Percentiles rank a stretch among this genome's conserved stretches.
Conservation (phyloP, 306 rosid species). For the Hippophae tibetana region DNA sequence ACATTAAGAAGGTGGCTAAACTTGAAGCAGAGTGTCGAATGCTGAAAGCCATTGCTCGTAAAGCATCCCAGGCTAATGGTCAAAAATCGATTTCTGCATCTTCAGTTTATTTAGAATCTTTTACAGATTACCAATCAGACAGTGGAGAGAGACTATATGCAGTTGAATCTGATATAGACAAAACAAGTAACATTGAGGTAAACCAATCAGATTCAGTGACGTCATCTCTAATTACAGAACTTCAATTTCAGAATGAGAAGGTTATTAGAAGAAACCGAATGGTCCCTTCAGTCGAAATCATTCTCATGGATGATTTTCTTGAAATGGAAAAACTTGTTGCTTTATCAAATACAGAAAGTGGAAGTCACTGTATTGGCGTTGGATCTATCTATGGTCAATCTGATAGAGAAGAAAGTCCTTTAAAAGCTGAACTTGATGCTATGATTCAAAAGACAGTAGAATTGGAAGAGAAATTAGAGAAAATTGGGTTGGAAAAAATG, state of each 20-base stretch:
- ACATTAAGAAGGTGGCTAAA: constrained; percentile 57
- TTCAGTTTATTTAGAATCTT: constrained; percentile 40
- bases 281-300: constrained; percentile 47
- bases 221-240: constrained; percentile 27
- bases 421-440: constrained; percentile 36
- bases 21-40: constrained; percentile 75
- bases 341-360: constrained; percentile 32
- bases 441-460: constrained; percentile 34
- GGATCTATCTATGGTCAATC: constrained; percentile 23
- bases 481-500: constrained; percentile 35
- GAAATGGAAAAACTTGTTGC: constrained; percentile 85
- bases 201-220: constrained; percentile 31
- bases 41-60: constrained; percentile 41
- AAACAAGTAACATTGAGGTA: constrained; percentile 25
- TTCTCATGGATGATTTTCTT: constrained; percentile 86
- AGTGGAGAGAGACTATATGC: constrained; percentile 41
- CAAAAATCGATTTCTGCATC: constrained; percentile 35
- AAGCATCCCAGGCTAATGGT: constrained; percentile 28
- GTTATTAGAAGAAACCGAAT: constrained; percentile 17
- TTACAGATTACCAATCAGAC: constrained; percentile 53
- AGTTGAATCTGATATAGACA: constrained; percentile 29
- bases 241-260: constrained; percentile 30
- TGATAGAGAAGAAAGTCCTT: constrained; percentile 19
- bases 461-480: constrained; percentile 42
- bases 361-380: constrained; percentile 22